Evolutionary conservation across 257 asterid genomes (phyloP).

Genomic region (Catharanthus roseus): DNA sequence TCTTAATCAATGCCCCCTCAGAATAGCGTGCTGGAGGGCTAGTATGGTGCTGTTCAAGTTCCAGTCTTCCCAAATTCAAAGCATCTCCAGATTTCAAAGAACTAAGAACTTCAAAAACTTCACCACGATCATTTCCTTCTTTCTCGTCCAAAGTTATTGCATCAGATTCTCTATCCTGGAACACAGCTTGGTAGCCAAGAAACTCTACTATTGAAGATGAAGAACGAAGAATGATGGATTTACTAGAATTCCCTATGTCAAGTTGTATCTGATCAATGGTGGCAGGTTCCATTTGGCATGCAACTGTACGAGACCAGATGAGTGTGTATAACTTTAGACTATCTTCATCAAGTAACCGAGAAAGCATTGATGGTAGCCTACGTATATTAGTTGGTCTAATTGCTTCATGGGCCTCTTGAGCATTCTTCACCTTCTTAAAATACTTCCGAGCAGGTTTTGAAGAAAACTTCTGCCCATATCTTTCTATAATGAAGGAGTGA

Average conservation of each 20-base stretch:
- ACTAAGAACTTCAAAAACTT: slow-evolving; percentile 47
- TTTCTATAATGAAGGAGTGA: slow-evolving; percentile 54
- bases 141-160: slow-evolving; percentile 31
- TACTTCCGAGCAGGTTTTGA: slow-evolving; percentile 56
- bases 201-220: slow-evolving; percentile 62
- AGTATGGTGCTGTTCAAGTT: slow-evolving; percentile 62
- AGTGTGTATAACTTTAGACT: slow-evolving; percentile 71
- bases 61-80: slow-evolving; percentile 46
- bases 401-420: slow-evolving; percentile 99
- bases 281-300: slow-evolving; percentile 94
- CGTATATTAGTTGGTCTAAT: slow-evolving; percentile 87
- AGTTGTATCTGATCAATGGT: slow-evolving; percentile 59
- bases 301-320: slow-evolving; percentile 80
- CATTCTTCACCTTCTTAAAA: slow-evolving; percentile 83
- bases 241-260: slow-evolving; percentile 54
- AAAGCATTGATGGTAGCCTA: slow-evolving; percentile 67
- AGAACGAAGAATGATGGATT: slow-evolving; percentile 59
- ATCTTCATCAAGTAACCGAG: slow-evolving; percentile 71
- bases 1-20: slow-evolving; percentile 76
- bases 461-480: slow-evolving; percentile 63
- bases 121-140: slow-evolving; percentile 28
- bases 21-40: slow-evolving; percentile 79
- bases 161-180: slow-evolving; percentile 54
- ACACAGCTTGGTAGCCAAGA: slow-evolving; percentile 66
- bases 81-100: slow-evolving; percentile 46